Conservation (phyloP, 202 grass and related monocot genomes). For the Panicum hallii region DNA sequence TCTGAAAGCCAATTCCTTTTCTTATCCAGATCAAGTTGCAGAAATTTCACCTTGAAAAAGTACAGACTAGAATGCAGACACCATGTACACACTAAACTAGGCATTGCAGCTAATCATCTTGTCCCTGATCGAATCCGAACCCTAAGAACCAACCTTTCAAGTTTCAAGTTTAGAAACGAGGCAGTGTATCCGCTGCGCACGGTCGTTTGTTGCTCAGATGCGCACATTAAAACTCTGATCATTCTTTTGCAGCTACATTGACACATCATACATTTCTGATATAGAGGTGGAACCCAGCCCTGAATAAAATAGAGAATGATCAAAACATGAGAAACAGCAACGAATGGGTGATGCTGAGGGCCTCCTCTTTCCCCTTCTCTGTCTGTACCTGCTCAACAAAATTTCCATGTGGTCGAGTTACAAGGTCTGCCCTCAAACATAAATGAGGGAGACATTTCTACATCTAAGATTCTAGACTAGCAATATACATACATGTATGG, state of each 20-base stretch:
- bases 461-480: constrained; percentile 61
- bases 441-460: constrained; percentile 60
- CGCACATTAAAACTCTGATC: too few relatives aligned
- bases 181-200: too few relatives aligned
- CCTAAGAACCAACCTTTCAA: too few relatives aligned
- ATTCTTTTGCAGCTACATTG: constrained; percentile 8
- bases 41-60: too few relatives aligned
- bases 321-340: constrained; percentile 22
- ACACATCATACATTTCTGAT: not conserved
- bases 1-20: too few relatives aligned
- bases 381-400: constrained; percentile 65
- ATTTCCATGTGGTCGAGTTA: constrained; percentile 68
- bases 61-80: too few relatives aligned
- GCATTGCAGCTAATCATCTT: too few relatives aligned
- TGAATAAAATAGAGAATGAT: constrained; percentile 30
- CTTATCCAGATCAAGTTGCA: too few relatives aligned
- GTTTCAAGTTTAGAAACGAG: too few relatives aligned
- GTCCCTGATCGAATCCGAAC: too few relatives aligned
- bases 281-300: not conserved
- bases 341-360: constrained; percentile 23
- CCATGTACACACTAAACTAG: too few relatives aligned
- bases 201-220: too few relatives aligned
- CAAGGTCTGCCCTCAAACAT: constrained; percentile 46
- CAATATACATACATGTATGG: constrained; percentile 76
- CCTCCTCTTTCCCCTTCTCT: constrained; percentile 46